phyloP scores from a whole-genome alignment of 345 rosid species.

The Brassica napus region Da-Ae NC_063452.1:62238501-62239000 shows the following conservation, averaged over 20 bases:
- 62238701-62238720: constrained; percentile 10
- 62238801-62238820: constrained; percentile 76
- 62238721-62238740: constrained; percentile 6
- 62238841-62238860: constrained; percentile 75
- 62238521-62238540: constrained; percentile 54
- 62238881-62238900: constrained; percentile 78
- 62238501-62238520: no score
- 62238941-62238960: neutral
- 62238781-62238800: constrained; percentile 80
- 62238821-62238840: constrained; percentile 65
- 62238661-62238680: constrained; percentile 65
- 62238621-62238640: constrained; percentile 79
- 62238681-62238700: constrained; percentile 18
- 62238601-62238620: constrained; percentile 79
- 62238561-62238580: constrained; percentile 85
- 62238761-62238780: constrained; percentile 86
- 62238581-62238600: constrained; percentile 92
- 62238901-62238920: no score
- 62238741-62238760: constrained; percentile 86
- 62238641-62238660: constrained; percentile 96
- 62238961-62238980: constrained; percentile 50
- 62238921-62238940: no score
- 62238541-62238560: constrained; percentile 94
- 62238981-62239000: constrained; percentile 53
- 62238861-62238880: constrained; percentile 75